Conservation (phyloP, 441 rosid species). For the Adansonia rubrostipa region DNA sequence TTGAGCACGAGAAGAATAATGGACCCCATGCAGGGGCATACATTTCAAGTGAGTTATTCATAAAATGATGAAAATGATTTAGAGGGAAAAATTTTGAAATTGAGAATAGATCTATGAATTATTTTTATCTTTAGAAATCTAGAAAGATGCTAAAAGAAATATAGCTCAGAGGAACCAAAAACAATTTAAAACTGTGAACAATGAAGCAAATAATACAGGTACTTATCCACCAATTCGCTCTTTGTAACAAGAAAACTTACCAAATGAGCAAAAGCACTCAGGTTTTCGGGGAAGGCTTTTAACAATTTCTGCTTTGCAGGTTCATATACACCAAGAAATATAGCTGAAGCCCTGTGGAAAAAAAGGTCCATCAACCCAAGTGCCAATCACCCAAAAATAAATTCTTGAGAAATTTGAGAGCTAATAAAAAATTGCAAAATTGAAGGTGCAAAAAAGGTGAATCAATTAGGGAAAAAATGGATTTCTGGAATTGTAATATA, state of each 20-base stretch:
- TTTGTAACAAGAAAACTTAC: constrained; percentile 45
- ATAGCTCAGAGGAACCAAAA: not conserved
- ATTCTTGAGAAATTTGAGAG: not conserved
- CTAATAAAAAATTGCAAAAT: not conserved
- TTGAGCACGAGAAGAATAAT: constrained; percentile 10
- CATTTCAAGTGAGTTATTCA: not conserved
- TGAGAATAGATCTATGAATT: not conserved
- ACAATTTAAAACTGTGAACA: constrained; percentile 5
- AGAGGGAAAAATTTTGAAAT: not conserved
- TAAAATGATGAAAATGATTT: not conserved
- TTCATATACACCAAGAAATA: constrained; percentile 95
- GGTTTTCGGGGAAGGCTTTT: constrained; percentile 75
- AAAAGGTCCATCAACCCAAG: not conserved
- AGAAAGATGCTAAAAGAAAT: constrained; percentile 3
- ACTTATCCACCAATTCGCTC: constrained; percentile 10
- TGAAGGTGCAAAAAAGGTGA: not conserved
- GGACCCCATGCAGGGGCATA: not conserved
- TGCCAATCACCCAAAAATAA: not conserved
- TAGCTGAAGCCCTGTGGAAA: constrained; percentile 79
- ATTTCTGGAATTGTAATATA: not conserved
- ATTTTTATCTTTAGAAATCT: constrained; percentile 3
- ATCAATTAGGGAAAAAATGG: not conserved
- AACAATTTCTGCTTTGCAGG: constrained; percentile 88
- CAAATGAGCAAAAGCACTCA: constrained; percentile 91
- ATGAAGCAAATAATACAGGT: not conserved